These are phyloP conservation scores for Trichoderma aggressivum DNA, from an alignment of 2,329 filamentous ascomycete genomes.

Conservation along the genomic window DNA sequence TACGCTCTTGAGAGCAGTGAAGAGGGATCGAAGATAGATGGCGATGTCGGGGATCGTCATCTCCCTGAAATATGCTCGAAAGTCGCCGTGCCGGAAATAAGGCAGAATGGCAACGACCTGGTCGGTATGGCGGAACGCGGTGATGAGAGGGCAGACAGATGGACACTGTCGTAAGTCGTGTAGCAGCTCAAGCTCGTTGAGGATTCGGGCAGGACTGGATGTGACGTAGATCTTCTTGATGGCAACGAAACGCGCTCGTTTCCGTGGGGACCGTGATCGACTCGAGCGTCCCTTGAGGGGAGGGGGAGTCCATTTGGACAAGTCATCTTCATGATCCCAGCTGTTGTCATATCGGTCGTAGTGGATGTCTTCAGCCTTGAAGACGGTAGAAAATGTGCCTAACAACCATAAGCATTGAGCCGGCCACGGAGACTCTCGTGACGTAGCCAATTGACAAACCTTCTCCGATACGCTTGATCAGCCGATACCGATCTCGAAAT, in stretches of 20 bases:
- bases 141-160: slow-evolving; percentile 92
- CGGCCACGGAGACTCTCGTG: not conserved
- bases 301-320: slow-evolving; percentile 67
- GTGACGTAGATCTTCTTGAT: slow-evolving; percentile 99
- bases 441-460: slow-evolving; percentile 49
- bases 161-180: slow-evolving; percentile 79
- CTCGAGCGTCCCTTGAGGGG: slow-evolving; percentile 52
- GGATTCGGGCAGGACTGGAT: slow-evolving; percentile 85
- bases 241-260: slow-evolving; percentile 72
- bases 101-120: slow-evolving; percentile 93
- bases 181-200: slow-evolving; percentile 93
- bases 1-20: slow-evolving; percentile 78
- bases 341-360: slow-evolving; percentile 81
- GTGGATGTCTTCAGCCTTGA: slow-evolving; percentile 91
- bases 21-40: slow-evolving; percentile 84
- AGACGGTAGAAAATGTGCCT: slow-evolving; percentile 98
- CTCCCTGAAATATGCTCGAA: slow-evolving; percentile 88
- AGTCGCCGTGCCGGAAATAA: slow-evolving; percentile 94
- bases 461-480: slow-evolving; percentile 97
- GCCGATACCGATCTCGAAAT: slow-evolving; percentile 77
- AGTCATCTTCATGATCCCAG: slow-evolving; percentile 74
- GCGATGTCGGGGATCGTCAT: slow-evolving; percentile 84
- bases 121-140: slow-evolving; percentile 90
- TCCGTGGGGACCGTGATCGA: slow-evolving; percentile 29
- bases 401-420: not conserved